Conservation (phyloP, 1,284 basidiomycete species). For the Ustilago shanxiensis region DNA sequence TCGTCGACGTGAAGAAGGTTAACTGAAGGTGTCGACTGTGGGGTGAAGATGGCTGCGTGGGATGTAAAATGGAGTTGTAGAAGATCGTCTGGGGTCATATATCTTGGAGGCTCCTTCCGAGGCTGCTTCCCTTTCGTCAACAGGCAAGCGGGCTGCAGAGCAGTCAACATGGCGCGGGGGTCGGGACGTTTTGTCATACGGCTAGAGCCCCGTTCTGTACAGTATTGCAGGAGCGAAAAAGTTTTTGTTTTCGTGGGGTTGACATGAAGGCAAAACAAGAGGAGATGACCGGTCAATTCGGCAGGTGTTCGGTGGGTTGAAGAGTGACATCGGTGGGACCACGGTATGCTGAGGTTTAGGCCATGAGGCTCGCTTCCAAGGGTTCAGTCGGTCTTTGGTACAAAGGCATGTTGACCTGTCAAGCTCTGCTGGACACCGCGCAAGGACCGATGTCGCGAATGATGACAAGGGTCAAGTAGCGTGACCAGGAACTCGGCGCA, state of each 20-base stretch:
- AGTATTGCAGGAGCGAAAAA: background rate
- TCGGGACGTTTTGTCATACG: background rate
- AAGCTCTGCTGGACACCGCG: conserved; percentile 15
- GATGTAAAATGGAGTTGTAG: background rate
- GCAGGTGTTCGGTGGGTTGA: conserved; percentile 19
- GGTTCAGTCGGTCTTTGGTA: conserved; percentile 4
- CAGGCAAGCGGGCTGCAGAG: background rate
- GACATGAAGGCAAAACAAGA: background rate
- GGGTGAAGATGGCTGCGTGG: conserved; percentile 1
- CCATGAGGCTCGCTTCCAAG: background rate
- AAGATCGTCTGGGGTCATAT: conserved; percentile 11
- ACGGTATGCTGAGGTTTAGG: conserved; percentile 15
- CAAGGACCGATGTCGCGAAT: conserved; percentile 24
- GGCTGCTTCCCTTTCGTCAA: background rate
- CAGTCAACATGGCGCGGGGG: background rate
- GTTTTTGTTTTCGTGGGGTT: conserved; percentile 8
- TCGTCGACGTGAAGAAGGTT: background rate
- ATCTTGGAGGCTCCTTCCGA: conserved; percentile 10
- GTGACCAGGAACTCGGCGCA: conserved; percentile 4
- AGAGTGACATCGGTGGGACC: conserved; percentile 14
- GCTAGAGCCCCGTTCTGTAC: too few species aligned
- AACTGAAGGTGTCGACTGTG: background rate
- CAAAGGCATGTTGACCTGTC: conserved; percentile 7
- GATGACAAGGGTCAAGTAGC: background rate
- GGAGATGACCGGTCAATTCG: conserved; percentile 33